A percentile compares a stretch with the other conserved stretches of the same genome.
These are phyloP conservation scores for Priceomyces castillae DNA, from an alignment of 805 yeast species.

Conservation along the genomic window DNA sequence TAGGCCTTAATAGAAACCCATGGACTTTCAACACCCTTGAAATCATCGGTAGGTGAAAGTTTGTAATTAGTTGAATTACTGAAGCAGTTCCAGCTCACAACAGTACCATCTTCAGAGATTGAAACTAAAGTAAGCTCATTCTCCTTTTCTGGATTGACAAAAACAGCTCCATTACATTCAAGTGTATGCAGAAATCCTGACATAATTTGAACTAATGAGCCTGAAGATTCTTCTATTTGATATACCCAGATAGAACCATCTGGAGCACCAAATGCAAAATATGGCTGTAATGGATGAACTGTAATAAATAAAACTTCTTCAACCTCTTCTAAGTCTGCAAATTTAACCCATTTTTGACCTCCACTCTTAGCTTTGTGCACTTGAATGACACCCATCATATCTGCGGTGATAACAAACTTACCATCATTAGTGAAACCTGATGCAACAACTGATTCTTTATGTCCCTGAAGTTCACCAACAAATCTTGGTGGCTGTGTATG, in stretches of 20 bases:
- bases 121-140: constrained; percentile 67
- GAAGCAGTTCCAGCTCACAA: constrained; percentile 88
- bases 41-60: constrained; percentile 55
- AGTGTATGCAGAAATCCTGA: constrained; percentile 76
- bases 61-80: constrained; percentile 69
- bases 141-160: constrained; percentile 61
- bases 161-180: constrained; percentile 78
- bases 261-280: constrained; percentile 87
- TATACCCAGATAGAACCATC: constrained; percentile 97
- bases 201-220: constrained; percentile 64
- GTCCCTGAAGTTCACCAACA: constrained; percentile 74
- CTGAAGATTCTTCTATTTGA: constrained; percentile 53
- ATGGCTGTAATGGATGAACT: constrained; percentile 72
- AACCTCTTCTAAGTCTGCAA: constrained; percentile 75
- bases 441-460: constrained; percentile 82
- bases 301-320: constrained; percentile 86
- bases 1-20: constrained; percentile 77
- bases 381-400: constrained; percentile 86
- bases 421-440: constrained; percentile 87
- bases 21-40: constrained; percentile 75
- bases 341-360: constrained; percentile 78
- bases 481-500: constrained; percentile 80
- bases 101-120: constrained; percentile 78
- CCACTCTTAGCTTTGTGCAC: constrained; percentile 69
- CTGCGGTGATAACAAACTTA: constrained; percentile 78